These are phyloP conservation scores for Leavenworthia alabamica DNA, from an alignment of 345 rosid species.

Conservation along the genomic window DNA sequence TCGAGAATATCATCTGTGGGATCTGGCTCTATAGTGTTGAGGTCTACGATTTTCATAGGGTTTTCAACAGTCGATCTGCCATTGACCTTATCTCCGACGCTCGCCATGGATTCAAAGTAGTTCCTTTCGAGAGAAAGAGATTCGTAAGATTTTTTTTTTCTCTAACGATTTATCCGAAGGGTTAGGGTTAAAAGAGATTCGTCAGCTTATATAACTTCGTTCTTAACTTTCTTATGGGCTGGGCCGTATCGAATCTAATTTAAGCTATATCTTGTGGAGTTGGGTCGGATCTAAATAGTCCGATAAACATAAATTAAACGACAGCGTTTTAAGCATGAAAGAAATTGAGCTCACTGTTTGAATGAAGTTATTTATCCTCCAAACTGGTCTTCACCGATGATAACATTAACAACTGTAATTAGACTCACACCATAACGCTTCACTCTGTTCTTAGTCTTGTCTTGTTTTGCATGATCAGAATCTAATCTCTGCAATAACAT, in stretches of 20 bases:
- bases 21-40: slow-evolving; percentile 25
- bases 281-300: not conserved
- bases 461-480: too few species aligned
- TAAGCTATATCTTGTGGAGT: too few species aligned
- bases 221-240: not conserved
- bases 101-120: slow-evolving; percentile 39
- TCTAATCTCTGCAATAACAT: not conserved
- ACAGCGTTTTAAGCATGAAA: not conserved
- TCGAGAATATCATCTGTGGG: slow-evolving; percentile 25
- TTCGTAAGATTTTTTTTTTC: not conserved
- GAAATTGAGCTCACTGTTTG: too few species aligned
- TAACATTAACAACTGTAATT: not conserved
- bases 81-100: slow-evolving; percentile 28
- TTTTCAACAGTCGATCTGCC: slow-evolving; percentile 23
- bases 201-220: not conserved
- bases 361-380: too few species aligned
- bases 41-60: slow-evolving; percentile 39
- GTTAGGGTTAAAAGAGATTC: slow-evolving; percentile 12
- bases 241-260: too few species aligned
- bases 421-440: not conserved
- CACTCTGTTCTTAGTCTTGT: not conserved
- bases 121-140: not conserved
- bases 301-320: not conserved
- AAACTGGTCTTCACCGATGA: not conserved
- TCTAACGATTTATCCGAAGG: too few species aligned